These are phyloP conservation scores for Athelia sp. DNA, from an alignment of 1,284 basidiomycete species.

Conservation along the genomic window DNA sequence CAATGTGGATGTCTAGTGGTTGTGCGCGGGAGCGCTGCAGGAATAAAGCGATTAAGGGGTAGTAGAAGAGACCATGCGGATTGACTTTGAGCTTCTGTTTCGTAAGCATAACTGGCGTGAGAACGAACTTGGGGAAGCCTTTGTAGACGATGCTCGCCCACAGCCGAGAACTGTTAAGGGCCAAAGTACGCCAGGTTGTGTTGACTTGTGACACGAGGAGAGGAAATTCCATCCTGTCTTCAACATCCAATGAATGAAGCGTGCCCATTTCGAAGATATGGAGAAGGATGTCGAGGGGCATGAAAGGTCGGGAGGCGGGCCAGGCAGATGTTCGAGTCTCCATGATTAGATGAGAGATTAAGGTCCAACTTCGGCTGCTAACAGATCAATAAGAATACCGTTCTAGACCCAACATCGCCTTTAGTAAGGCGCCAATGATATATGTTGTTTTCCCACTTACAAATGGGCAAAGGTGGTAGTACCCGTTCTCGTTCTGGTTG, in stretches of 20 bases:
- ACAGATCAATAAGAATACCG: too few relatives aligned
- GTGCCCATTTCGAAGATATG: not conserved
- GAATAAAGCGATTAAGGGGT: not conserved
- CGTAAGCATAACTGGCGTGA: not conserved
- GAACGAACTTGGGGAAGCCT: not conserved
- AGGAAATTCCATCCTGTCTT: not conserved
- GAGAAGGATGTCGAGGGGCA: not conserved
- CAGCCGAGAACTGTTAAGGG: not conserved
- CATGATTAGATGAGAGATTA: too few relatives aligned
- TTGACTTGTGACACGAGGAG: not conserved
- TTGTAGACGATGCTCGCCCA: not conserved
- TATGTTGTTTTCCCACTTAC: too few relatives aligned
- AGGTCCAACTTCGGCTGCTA: too few relatives aligned
- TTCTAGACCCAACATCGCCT: too few relatives aligned
- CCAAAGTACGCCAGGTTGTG: not conserved
- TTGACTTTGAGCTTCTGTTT: not conserved
- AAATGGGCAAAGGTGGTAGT: too few relatives aligned
- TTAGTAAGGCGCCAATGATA: too few relatives aligned
- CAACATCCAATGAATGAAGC: not conserved
- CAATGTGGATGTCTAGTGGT: not conserved
- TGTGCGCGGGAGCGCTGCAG: not conserved
- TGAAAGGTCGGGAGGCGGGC: not conserved
- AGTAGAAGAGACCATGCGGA: not conserved
- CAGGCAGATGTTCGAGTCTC: too few relatives aligned
- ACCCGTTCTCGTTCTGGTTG: too few relatives aligned